Evolutionary conservation across 306 rosid species (phyloP), one percentile per base, ranked within the genome.

Genomic region (Begonia loranthoides): DNA sequence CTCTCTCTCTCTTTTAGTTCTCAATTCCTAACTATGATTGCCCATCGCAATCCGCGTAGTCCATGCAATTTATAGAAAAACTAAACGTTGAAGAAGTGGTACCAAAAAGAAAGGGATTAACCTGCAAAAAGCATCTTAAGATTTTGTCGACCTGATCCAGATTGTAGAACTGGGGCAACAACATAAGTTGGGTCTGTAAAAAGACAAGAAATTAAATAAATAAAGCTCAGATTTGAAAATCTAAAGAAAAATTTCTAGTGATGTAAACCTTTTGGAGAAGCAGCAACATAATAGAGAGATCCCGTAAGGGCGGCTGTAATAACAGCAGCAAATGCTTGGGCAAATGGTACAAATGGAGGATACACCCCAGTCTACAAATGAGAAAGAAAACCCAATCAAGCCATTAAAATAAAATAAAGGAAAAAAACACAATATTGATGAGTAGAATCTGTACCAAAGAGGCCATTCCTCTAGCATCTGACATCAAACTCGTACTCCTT

Each of bases 321-420:
- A 9, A 90, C 94, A 41, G 95, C 95, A 34, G 97, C 95, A 76
- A 85, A 86, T 45, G 94, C 94, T 62, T 90, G 97, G 64, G 97
- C 97, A 85, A 90, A 90, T 45, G 97, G 97, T 40, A 82, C 95
- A 76, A 80, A 76, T 19, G 95, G 83, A 64, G 97, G 97, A 52
- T 85, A 70, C 56, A 90, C 79, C 43, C 97, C 97, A 2, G 94
- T 76, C 95, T 85, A 50, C 65, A 74, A 43, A 66, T 39, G 21
- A 53, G 55, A 56, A 62, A 56, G 48, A 17, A 10, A n/a, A 28
- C 49, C 9, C 2, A 51, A 66, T 56, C 64, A 65, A 56, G 51
- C 49, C 21, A 40, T 61, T 9, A 11, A 53, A 54, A 67, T 4
- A 58, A 28, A 51, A 51, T 53, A 38, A 19, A 53, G 36, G 34